Evolutionary conservation across 805 yeast genomes (phyloP).

Genomic region (Helenozyma rhizophorensis): DNA sequence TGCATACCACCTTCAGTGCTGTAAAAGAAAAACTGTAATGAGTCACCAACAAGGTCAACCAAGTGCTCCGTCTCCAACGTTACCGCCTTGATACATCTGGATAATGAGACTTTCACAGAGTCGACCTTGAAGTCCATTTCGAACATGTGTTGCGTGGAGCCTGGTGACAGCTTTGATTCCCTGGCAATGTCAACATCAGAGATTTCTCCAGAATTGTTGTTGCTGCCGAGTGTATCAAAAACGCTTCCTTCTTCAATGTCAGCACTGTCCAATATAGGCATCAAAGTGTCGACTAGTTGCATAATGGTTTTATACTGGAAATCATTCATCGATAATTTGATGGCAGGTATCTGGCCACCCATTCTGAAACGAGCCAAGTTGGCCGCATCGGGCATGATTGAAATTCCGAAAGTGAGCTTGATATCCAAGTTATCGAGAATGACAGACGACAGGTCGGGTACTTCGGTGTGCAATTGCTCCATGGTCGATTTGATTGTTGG

Average conservation of each 20-base stretch:
- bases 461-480: conserved; percentile 54
- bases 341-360: conserved; percentile 70
- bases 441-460: conserved; percentile 45
- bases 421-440: conserved; percentile 75
- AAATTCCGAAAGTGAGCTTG: conserved; percentile 70
- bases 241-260: conserved; percentile 31
- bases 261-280: conserved; percentile 46
- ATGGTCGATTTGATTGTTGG: conserved; percentile 75
- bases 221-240: conserved; percentile 30
- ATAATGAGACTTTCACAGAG: conserved; percentile 54
- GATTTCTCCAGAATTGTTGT: too few species aligned
- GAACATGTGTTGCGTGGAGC: conserved; percentile 52
- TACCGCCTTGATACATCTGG: conserved; percentile 60
- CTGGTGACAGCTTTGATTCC: conserved; percentile 10
- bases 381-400: conserved; percentile 78
- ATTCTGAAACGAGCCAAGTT: conserved; percentile 69
- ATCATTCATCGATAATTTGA: conserved; percentile 74
- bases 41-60: conserved; percentile 68
- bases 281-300: conserved; percentile 64
- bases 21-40: conserved; percentile 55
- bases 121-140: conserved; percentile 73
- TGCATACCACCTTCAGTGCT: conserved; percentile 59
- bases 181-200: neutral
- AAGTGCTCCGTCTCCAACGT: conserved; percentile 62
- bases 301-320: conserved; percentile 85